Percentiles rank a stretch among this genome's conserved stretches.
Evolutionary conservation across 352 stramenopile species (phyloP).

Genomic region (Pseudoperonospora humuli): DNA sequence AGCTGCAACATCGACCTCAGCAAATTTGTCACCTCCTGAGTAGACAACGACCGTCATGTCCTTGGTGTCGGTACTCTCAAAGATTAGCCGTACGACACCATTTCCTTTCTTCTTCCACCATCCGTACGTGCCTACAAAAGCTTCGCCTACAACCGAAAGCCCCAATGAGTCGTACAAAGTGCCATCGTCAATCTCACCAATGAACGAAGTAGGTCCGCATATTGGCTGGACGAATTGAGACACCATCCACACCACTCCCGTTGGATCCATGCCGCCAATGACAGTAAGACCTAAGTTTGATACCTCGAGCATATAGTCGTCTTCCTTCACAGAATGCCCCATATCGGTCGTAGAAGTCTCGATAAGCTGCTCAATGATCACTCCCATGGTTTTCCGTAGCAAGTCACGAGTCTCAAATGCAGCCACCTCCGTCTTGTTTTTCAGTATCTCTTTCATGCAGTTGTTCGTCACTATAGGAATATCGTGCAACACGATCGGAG

Average conservation of each 20-base stretch:
- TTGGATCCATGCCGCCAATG: constrained; percentile 31
- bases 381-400: constrained; percentile 21
- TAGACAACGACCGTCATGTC: constrained; percentile 26
- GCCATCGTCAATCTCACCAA: constrained; percentile 39
- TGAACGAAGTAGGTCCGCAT: constrained; percentile 32
- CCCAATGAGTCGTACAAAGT: constrained; percentile 28
- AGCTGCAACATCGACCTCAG: constrained; percentile 13
- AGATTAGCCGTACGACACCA: constrained; percentile 21
- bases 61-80: constrained; percentile 26
- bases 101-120: constrained; percentile 20
- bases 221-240: constrained; percentile 45
- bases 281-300: constrained; percentile 23
- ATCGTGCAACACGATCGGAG: constrained; percentile 23
- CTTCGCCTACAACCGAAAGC: constrained; percentile 20
- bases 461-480: constrained; percentile 27
- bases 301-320: constrained; percentile 28
- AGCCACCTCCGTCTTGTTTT: constrained; percentile 3
- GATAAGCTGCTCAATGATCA: constrained; percentile 24
- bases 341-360: constrained; percentile 20
- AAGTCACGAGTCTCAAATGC: constrained; percentile 21
- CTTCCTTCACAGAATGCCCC: constrained; percentile 13
- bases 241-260: constrained; percentile 35
- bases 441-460: constrained; percentile 18
- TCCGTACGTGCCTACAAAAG: constrained; percentile 29
- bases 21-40: constrained; percentile 16